phyloP scores from a whole-genome alignment of 2,329 filamentous ascomycete species.

The Phyllosticta citrichinensis region DNA sequence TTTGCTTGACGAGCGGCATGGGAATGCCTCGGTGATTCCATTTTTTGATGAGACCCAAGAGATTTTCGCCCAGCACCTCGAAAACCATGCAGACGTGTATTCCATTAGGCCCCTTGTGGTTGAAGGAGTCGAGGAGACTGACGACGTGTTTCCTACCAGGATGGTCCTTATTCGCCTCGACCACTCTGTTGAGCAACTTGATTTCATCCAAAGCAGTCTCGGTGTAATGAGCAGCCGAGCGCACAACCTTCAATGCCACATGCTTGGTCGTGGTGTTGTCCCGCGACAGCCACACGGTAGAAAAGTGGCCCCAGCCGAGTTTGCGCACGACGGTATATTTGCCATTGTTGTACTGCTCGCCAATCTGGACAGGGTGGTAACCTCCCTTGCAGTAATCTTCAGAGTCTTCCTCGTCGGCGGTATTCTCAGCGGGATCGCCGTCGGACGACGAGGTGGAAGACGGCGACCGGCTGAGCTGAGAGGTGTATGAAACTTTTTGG shows the following conservation, averaged over 20 bases:
- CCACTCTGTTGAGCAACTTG: constrained; percentile 93
- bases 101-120: constrained; percentile 93
- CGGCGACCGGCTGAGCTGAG: constrained; percentile 60
- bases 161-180: constrained; percentile 88
- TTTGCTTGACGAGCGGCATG: constrained; percentile 94
- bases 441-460: constrained; percentile 69
- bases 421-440: constrained; percentile 73
- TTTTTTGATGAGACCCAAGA: constrained; percentile 90
- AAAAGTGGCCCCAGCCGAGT: constrained; percentile 96
- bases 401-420: constrained; percentile 95
- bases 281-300: constrained; percentile 79
- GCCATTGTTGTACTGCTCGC: constrained; percentile 95
- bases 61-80: constrained; percentile 90
- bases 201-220: constrained; percentile 99
- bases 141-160: constrained; percentile 93
- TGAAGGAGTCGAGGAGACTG: constrained; percentile 90
- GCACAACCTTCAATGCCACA: constrained; percentile 94
- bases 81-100: constrained; percentile 99
- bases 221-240: constrained; percentile 95
- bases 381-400: constrained; percentile 99
- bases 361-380: constrained; percentile 89
- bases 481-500: constrained; percentile 38
- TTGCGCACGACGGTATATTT: constrained; percentile 95
- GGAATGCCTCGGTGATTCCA: constrained; percentile 98
- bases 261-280: constrained; percentile 87